Evolutionary conservation across 2,329 filamentous ascomycete genomes (phyloP).

Genomic region (Calycina herbarum): DNA sequence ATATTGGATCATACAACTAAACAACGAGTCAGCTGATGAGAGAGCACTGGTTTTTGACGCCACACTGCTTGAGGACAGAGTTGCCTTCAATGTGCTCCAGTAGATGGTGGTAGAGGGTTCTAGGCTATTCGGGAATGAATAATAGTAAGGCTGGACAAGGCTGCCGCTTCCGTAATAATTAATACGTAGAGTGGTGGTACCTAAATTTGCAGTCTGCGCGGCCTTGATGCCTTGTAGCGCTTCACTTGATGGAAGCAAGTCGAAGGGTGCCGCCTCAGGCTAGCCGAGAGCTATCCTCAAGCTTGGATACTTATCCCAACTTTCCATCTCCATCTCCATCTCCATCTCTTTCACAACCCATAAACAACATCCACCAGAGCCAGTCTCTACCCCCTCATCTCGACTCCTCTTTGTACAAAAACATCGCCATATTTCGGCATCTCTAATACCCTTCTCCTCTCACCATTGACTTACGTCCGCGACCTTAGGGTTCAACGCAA

Average conservation of each 20-base stretch:
- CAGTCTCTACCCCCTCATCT: constrained; percentile 14
- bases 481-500: constrained; percentile 18
- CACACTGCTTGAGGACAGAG: not conserved
- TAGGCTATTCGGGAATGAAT: not conserved
- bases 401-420: constrained; percentile 11
- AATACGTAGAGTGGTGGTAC: not conserved
- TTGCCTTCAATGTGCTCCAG: not conserved
- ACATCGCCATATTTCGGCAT: constrained; percentile 18
- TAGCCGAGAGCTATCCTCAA: constrained; percentile 18
- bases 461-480: constrained; percentile 11
- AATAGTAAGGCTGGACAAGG: not conserved
- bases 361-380: constrained; percentile 2
- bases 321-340: constrained; percentile 17
- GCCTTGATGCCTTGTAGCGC: not conserved
- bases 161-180: not conserved
- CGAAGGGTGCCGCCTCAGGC: not conserved
- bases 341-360: constrained; percentile 14
- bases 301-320: constrained; percentile 12
- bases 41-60: not conserved
- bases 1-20: not conserved
- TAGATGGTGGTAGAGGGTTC: not conserved
- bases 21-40: not conserved
- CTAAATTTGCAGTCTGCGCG: not conserved
- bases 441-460: constrained; percentile 12
- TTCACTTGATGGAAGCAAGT: not conserved